phyloP scores from a whole-genome alignment of 495 filamentous ascomycete species.

The Aspergillus nanangensis region DNA sequence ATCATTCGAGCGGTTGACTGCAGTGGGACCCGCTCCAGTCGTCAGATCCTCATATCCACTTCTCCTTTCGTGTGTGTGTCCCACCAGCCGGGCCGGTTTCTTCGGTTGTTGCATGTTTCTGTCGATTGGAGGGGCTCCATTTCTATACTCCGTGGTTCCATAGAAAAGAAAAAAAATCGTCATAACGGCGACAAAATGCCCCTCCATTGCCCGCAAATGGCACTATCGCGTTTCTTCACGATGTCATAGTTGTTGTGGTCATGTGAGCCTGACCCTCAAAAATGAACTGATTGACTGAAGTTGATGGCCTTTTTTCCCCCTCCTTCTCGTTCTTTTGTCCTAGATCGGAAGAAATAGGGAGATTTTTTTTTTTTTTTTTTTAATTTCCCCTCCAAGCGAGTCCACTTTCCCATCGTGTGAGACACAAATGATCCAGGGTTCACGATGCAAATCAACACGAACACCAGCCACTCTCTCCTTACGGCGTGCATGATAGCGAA shows the following conservation, averaged over 20 bases:
- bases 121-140: neutral
- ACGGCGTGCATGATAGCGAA: conserved; percentile 3
- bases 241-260: neutral
- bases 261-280: no score
- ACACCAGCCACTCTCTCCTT: neutral
- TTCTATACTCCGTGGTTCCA: no score
- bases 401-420: neutral
- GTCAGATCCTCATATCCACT: conserved; percentile 1
- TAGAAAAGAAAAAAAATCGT: neutral
- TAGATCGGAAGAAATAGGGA: conserved; percentile 4
- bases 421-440: neutral
- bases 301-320: no score
- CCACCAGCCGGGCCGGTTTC: no score
- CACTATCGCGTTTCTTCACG: neutral
- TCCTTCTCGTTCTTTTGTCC: no score
- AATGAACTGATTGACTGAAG: no score
- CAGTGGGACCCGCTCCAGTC: conserved; percentile 4
- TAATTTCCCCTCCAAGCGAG: no score
- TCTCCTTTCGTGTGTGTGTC: neutral
- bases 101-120: neutral
- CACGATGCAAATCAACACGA: neutral
- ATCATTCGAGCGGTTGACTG: conserved; percentile 15
- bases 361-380: no score
- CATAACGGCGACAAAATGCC: neutral
- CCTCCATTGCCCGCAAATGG: neutral